Percentiles rank a stretch among this genome's conserved stretches.
Conservation (phyloP, 1,139 yeast species). For the Pichiaceae sp. region DNA sequence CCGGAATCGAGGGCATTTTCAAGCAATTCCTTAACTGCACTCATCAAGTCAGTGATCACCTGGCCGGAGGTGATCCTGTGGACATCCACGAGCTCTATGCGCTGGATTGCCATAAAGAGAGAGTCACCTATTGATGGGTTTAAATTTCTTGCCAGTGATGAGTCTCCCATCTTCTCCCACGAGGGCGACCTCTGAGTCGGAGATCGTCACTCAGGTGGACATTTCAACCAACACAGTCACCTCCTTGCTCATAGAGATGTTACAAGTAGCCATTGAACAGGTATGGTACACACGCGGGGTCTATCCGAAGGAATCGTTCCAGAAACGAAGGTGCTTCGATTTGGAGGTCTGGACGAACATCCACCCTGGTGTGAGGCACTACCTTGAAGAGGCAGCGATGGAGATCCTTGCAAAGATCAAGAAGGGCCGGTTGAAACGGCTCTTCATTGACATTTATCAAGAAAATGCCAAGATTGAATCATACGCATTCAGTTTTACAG, state of each 20-base stretch:
- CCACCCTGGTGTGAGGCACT: conserved; percentile 34
- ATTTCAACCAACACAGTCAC: conserved; percentile 2
- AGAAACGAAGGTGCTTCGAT: conserved; percentile 30
- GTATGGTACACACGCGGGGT: conserved; percentile 36
- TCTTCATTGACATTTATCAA: conserved; percentile 16
- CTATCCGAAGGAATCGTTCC: conserved; percentile 36
- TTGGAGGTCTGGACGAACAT: conserved; percentile 32
- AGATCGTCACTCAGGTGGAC: conserved; percentile 3
- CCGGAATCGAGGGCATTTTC: conserved; percentile 83
- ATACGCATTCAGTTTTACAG: conserved; percentile 20
- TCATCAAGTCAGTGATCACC: conserved; percentile 70
- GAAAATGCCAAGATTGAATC: conserved; percentile 8
- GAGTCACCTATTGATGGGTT: neutral
- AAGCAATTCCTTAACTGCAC: conserved; percentile 75
- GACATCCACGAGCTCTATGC: conserved; percentile 41
- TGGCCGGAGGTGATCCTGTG: conserved; percentile 86
- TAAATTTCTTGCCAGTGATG: neutral
- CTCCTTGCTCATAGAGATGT: conserved; percentile 27
- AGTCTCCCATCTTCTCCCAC: conserved; percentile 2
- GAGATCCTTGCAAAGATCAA: conserved; percentile 10
- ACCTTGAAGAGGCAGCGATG: conserved; percentile 24
- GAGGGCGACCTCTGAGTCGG: conserved; percentile 2
- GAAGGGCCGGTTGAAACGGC: conserved; percentile 15
- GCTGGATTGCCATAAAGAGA: conserved; percentile 18
- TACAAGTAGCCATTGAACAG: conserved; percentile 37